Evolutionary conservation across 1,139 yeast genomes (phyloP), one percentile per base, ranked within the genome.

Genomic region (Candida glucosophila): DNA sequence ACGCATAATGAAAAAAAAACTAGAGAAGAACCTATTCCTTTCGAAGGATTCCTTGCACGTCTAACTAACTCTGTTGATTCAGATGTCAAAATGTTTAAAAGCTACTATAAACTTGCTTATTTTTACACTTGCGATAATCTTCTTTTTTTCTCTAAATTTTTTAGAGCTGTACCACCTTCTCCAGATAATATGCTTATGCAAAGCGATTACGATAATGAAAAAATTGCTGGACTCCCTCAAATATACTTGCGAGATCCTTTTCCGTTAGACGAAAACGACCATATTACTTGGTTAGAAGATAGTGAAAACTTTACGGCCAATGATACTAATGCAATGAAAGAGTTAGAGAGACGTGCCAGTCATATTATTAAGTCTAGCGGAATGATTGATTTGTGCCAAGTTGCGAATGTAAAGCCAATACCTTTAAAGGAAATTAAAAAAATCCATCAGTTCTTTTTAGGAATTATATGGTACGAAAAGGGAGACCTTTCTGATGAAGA

Each of bases 31-130:
- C 93, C 94, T 0, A 34, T 50, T 0, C 77, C 92, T 0, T 49
- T 82, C 6, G 94, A 83, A 50, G 95, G 96, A 0, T 83, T 80
- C 44, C 49, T 85, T 9, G 58, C 72, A 2, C 62, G 80, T 26
- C 47, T 80, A 21, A 62, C 80, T 0, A 63, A 72, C 24, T 61
- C 68, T 37, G 41, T 50, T 5, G 88, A 86, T 0, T 42, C 52
- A 21, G 52, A 56, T 27, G 47, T 36, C 14, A 44, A 55, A 17
- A 36, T 66, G 10, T 53, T 70, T 6, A 59, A 71, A 25, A 54
- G 69, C 10, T 66, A 71, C 32, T 66, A 67, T 41, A 69, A 68
- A 32, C 49, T 73, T 22, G 66, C 67, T 36, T 88, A 85, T 49
- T 71, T 80, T 36, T 74, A 62, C 40, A 64, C 92, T 0, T 64